These are phyloP conservation scores for Solanum arcanum DNA, from an alignment of 257 asterid genomes.

Conservation along the genomic window DNA sequence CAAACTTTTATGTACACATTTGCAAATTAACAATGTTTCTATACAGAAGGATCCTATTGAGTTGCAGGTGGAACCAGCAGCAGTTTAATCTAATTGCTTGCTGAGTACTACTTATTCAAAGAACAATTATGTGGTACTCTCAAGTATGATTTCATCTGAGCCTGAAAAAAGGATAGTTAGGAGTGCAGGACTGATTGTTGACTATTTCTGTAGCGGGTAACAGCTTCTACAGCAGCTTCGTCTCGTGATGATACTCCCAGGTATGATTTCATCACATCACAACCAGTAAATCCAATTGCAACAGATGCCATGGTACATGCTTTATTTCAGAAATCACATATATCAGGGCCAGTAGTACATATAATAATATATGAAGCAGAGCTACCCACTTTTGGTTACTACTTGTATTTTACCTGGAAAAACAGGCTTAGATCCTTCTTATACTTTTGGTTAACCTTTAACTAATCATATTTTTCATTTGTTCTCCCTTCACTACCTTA, in stretches of 20 bases:
- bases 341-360: background rate
- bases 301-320: constrained; percentile 74
- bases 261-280: constrained; percentile 63
- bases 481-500: background rate
- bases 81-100: background rate
- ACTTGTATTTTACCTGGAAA: background rate
- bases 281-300: constrained; percentile 87
- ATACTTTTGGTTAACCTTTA: background rate
- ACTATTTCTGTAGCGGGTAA: constrained; percentile 10
- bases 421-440: background rate
- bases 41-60: background rate
- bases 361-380: background rate
- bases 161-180: background rate
- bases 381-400: background rate
- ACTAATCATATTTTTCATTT: background rate
- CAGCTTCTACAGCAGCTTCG: constrained; percentile 28
- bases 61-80: background rate
- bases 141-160: background rate
- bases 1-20: background rate
- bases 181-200: constrained; percentile 39
- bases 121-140: background rate
- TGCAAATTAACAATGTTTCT: background rate
- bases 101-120: background rate
- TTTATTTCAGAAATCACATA: constrained; percentile 13
- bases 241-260: constrained; percentile 69